These are phyloP conservation scores for Kodamaea nitidulidarum DNA, from an alignment of 805 yeast species.

Conservation along the genomic window DNA sequence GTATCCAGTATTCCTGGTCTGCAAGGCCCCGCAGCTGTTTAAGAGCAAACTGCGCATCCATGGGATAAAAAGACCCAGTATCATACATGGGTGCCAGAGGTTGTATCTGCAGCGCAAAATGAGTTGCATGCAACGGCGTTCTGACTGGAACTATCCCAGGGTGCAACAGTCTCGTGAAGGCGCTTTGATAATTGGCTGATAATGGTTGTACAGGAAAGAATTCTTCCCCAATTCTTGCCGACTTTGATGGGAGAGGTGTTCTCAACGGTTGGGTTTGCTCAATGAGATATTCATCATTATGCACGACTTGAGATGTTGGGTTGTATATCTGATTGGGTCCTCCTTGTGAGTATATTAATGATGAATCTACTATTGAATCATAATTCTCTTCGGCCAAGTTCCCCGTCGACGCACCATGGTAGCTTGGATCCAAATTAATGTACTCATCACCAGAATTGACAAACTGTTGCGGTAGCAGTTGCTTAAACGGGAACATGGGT, in stretches of 20 bases:
- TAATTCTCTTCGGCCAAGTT: constrained; percentile 16
- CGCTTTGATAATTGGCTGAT: constrained; percentile 22
- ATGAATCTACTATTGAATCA: constrained; percentile 19
- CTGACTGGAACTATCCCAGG: constrained; percentile 8
- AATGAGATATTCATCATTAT: constrained; percentile 46
- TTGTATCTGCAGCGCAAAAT: constrained; percentile 6
- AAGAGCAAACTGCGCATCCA: constrained; percentile 6
- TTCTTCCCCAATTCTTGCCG: constrained; percentile 16
- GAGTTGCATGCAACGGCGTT: constrained; percentile 9
- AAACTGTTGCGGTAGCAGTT: constrained; percentile 6
- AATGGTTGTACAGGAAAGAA: constrained; percentile 20
- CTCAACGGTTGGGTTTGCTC: constrained; percentile 49
- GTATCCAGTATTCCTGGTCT: constrained; percentile 16
- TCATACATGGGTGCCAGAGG: constrained; percentile 5
- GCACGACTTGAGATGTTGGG: constrained; percentile 30
- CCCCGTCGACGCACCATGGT: constrained; percentile 12
- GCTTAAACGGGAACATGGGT: constrained; percentile 1
- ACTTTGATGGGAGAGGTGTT: constrained; percentile 21
- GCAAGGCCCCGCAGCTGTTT: constrained; percentile 5
- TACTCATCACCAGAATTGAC: constrained; percentile 18
- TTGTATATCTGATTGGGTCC: background rate
- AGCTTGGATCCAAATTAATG: constrained; percentile 22
- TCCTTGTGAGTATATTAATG: constrained; percentile 17
- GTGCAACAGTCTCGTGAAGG: constrained; percentile 15
- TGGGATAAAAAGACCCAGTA: constrained; percentile 5